These are phyloP conservation scores for Phalaenopsis hybrid DNA, from an alignment of 116 monocot genomes.

Conservation along the genomic window DNA sequence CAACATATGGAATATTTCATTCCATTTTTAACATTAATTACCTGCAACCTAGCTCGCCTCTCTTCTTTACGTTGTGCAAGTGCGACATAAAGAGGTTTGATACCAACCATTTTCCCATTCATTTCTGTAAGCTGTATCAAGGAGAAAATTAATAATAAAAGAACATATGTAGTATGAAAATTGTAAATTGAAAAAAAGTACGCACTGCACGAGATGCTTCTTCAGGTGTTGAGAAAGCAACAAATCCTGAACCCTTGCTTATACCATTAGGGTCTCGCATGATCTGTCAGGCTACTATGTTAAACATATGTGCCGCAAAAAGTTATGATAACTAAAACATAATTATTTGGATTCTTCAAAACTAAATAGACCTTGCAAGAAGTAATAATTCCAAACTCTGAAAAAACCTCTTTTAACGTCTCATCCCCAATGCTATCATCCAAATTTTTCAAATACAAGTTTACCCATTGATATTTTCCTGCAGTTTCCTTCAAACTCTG, in stretches of 20 bases:
- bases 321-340: background rate
- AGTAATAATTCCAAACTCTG: conserved; percentile 23
- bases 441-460: conserved; percentile 29
- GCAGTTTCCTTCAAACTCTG: conserved; percentile 13
- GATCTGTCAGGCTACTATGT: conserved; percentile 6
- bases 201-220: conserved; percentile 21
- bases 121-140: conserved; percentile 12
- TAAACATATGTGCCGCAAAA: background rate
- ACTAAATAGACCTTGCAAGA: conserved; percentile 19
- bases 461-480: conserved; percentile 22
- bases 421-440: conserved; percentile 30
- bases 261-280: conserved; percentile 25
- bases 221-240: conserved; percentile 21
- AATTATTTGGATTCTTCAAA: background rate
- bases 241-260: conserved; percentile 30
- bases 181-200: background rate
- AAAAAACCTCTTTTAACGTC: conserved; percentile 18
- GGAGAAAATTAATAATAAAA: background rate
- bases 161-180: background rate
- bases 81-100: conserved; percentile 27
- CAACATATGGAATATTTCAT: background rate
- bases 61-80: conserved; percentile 30
- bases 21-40: background rate
- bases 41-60: conserved; percentile 20
- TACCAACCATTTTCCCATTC: conserved; percentile 29